phyloP scores from a whole-genome alignment of 441 rosid genomes.

The Adansonia grandidieri region DNA sequence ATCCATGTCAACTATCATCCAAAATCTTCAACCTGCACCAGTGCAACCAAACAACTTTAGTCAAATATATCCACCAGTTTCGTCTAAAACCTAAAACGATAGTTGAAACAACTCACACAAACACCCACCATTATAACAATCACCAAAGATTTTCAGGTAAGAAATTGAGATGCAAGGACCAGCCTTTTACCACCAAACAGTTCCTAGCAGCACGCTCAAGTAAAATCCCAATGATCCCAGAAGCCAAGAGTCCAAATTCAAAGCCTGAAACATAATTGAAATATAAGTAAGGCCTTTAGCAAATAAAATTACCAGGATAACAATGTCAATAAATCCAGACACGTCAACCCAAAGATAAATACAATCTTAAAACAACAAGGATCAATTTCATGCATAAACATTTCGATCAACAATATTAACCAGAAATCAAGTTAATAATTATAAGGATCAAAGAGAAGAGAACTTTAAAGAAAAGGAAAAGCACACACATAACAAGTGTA shows the following conservation, averaged over 20 bases:
- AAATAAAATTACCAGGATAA: background rate
- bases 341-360: background rate
- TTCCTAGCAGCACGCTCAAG: background rate
- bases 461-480: background rate
- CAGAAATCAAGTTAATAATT: background rate
- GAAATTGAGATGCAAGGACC: background rate
- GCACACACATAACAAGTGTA: conserved; percentile 2
- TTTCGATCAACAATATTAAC: background rate
- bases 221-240: background rate
- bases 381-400: background rate
- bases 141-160: background rate
- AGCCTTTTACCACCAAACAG: background rate
- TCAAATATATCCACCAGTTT: background rate
- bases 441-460: background rate
- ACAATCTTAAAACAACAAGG: background rate
- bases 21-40: conserved; percentile 6
- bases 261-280: background rate
- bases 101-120: background rate
- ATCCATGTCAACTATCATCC: background rate
- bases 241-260: conserved; percentile 18
- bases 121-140: background rate
- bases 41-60: background rate
- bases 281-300: background rate
- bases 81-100: background rate
- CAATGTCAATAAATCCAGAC: background rate